Evolutionary conservation across 2,329 filamentous ascomycete species (phyloP), one percentile per base, ranked within the genome.

Genomic region (Tolypocladium paradoxum): DNA sequence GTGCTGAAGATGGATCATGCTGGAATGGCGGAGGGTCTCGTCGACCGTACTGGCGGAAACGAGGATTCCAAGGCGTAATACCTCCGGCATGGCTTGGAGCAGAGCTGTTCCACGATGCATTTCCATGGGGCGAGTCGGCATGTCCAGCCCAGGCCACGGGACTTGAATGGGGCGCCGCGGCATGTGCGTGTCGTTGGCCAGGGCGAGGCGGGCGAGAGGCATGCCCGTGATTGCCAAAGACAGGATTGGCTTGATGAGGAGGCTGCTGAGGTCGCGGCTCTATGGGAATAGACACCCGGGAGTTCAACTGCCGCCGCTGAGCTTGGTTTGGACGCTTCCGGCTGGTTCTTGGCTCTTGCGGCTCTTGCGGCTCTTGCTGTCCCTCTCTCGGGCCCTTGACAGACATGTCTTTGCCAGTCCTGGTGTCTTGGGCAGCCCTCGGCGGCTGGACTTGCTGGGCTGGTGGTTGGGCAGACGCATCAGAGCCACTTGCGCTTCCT

Each of bases 321-420:
- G 82, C 81, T 61, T 85, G 82, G 55, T 85, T 85, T 3, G 72
- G 76, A 24, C 81, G 78, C 59, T 76, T 82, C 59, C 71, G 70
- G 50, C 59, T 55, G n/a, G 62, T 53, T 51, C 67, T 73, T 58
- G 60, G 62, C 22, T 59, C 50, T 43, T 59, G 56, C 7, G 60
- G 62, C 22, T 59, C 50, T 43, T 59, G 56, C 7, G 57, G 48
- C 14, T 38, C 16, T 2, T 50, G 49, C 2, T 35, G 40, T 40
- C 34, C 48, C 6, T 14, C 6, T 3, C 14, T 29, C 27, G 33
- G 43, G 18, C 8, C 9, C 2, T 31, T 9, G 4, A 9, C 8
- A 29, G 43, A 46, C 9, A 9, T 20, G 12, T 27, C 18, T 14
- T 22, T 27, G 24, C 29, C 11, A n/a, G 22, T n/a, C 14, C 33